These are phyloP conservation scores for Trichoderma sp. DNA, from an alignment of 2,329 filamentous ascomycete genomes.

Conservation along the genomic window DNA sequence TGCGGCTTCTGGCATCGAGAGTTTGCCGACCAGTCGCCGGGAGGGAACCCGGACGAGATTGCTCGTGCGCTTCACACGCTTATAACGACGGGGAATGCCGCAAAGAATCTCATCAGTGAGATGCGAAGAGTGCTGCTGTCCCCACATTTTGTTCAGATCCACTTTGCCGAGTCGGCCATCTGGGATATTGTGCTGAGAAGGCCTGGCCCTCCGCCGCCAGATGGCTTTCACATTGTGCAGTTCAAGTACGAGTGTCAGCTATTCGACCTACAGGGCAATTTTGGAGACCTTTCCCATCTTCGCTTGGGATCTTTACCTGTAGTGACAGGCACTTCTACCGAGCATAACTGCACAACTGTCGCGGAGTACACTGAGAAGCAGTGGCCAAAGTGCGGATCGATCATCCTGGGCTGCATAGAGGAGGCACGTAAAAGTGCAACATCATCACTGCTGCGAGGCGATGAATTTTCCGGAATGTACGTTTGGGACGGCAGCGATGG, in stretches of 20 bases:
- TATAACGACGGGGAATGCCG: conserved; percentile 39
- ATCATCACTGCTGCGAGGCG: conserved; percentile 33
- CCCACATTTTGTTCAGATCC: conserved; percentile 44
- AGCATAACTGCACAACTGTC: conserved; percentile 42
- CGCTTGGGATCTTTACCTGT: conserved; percentile 40
- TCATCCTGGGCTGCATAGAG: conserved; percentile 40
- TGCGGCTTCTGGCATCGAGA: conserved; percentile 45
- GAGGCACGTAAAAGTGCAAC: conserved; percentile 41
- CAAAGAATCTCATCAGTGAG: conserved; percentile 37
- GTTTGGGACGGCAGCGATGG: conserved; percentile 43
- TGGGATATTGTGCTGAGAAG: conserved; percentile 44
- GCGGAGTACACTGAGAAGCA: conserved; percentile 39
- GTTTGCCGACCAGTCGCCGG: conserved; percentile 41
- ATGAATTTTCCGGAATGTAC: conserved; percentile 41
- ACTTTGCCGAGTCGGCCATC: conserved; percentile 44
- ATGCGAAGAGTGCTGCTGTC: conserved; percentile 41
- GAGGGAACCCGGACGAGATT: conserved; percentile 42
- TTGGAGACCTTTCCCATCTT: conserved; percentile 38
- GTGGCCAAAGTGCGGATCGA: conserved; percentile 41
- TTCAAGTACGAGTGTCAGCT: conserved; percentile 44
- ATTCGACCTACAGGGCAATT: conserved; percentile 38
- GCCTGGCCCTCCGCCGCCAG: conserved; percentile 38
- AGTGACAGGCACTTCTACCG: conserved; percentile 43
- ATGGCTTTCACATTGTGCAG: conserved; percentile 44
- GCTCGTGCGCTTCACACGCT: conserved; percentile 39